Base-by-base conservation (phyloP, 441 rosid species). In the Erodium moschatum region DNA sequence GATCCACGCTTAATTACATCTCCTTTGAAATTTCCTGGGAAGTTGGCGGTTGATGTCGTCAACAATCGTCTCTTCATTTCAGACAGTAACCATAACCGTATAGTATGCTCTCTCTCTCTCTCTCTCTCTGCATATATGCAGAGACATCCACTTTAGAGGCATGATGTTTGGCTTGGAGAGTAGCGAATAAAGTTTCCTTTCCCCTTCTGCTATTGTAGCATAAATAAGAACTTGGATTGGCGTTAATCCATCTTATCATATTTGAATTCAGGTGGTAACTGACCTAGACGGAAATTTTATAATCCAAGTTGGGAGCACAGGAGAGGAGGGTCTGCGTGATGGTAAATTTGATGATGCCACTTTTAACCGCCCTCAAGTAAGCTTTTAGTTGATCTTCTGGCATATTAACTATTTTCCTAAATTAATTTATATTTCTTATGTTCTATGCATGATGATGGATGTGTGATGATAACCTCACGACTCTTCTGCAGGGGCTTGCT, bases 31-130 rank as follows among this genome's bases (percentile, higher is more conserved):
- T 93, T 88, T 80, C 98, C 97, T 0, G 96, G 98, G 70, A 93
- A 93, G 84, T 77, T 93, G 84, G 95, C 92, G 0, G 76, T 91
- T 69, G 98, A 93, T 81, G 72, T 79, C 54, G 87, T 91, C 77
- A 93, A 91, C 84, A 89, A 85, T 68, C 82, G 98, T 62, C 86
- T 93, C 35, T 93, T 93, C 83, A 89, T 93, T 78, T 91, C 97
- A 58, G 98, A 93, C 78, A 89, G 98, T 77, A 91, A 93, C 82
- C 98, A 93, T 74, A 91, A 93, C 81, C 91, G 97, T 74, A 88
- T 91, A 65, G 98, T 91, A 88, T 16, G 78, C 40, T 79, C 71
- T 75, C 77, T 78, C 70, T 66, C 63, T 69, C 64, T 72, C 75
- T 60, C 62, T 66, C 70, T 62, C 20, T 18, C 11, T 54, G n/a